Evolutionary conservation across 208 protist species (phyloP).

Genomic region (Crithidia thermophila): DNA sequence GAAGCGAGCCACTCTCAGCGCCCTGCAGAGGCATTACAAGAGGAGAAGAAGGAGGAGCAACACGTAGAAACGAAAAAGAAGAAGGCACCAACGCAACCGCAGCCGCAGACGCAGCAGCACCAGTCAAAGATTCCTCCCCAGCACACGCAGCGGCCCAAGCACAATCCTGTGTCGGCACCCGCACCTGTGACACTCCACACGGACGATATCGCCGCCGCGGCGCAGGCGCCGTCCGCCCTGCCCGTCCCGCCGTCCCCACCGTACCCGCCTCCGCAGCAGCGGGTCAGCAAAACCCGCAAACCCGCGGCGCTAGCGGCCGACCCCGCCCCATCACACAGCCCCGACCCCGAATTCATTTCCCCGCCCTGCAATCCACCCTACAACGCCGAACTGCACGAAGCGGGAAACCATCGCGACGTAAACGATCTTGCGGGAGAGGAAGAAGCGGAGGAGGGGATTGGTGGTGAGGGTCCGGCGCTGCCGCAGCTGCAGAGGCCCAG

Average conservation of each 20-base stretch:
- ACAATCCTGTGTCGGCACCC: neutral
- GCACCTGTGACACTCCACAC: too few relatives aligned
- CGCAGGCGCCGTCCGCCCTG: too few relatives aligned
- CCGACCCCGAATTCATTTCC: neutral
- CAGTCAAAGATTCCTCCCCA: neutral
- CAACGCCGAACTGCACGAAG: too few relatives aligned
- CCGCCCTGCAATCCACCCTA: neutral
- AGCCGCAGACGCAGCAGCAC: neutral
- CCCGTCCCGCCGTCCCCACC: neutral
- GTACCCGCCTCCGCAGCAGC: neutral
- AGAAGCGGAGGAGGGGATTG: neutral
- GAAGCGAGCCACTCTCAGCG: neutral
- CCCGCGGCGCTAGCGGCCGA: neutral
- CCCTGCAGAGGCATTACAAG: neutral
- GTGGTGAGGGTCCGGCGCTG: neutral
- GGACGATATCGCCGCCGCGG: too few relatives aligned
- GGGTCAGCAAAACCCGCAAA: neutral
- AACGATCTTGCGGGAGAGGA: too few relatives aligned
- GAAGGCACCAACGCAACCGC: neutral
- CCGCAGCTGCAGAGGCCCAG: conserved; percentile 5
- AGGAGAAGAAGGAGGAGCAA: neutral
- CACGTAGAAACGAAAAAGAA: neutral
- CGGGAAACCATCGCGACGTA: too few relatives aligned
- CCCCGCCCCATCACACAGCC: neutral
- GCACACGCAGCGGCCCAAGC: neutral